Base-by-base conservation (phyloP, 2,329 filamentous ascomycete species). In the Exophiala sideris region DNA sequence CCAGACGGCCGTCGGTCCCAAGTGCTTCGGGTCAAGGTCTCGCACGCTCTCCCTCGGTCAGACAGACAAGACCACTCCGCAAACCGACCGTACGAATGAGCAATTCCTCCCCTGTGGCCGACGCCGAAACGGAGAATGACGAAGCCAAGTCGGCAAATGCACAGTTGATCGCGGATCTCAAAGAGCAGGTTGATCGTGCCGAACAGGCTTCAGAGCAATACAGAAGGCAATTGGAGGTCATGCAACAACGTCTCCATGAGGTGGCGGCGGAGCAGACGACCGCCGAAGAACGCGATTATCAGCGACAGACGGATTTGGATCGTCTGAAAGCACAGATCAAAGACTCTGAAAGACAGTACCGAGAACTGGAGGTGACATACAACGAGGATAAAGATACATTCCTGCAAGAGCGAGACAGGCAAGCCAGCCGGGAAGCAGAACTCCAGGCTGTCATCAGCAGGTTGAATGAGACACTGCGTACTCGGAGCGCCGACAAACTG, bases 291-390 rank as follows among this genome's bases (percentile, higher is more conserved):
- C 85, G 84, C 60, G 79, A 88, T 42, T 91, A 96, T 69, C 91
- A 96, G 71, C 85, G 84, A 66, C 91, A 94, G 58, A 89, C 92
- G 70, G 85, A 86, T 66, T 82, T 92, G 54, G 91, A 96, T 71
- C 77, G 81, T 6, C 78, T 97, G 50, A 84, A 85, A 66, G 91
- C 89, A 65, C 89, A 95, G 66, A 91, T 94, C 74, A 84, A 89
- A 64, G 91, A 97, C 63, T 80, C 86, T 51, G 83, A 86, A 29
- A 83, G 91, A 60, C 87, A 95, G 71, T 88, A 89, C 67, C 84
- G 92, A 60, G 94, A 99, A 70, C 85, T 96, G 75, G 91, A 96
- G 71, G 85, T 86, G 60, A 91, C 95, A 61, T 95, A 96, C 70
- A 92, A 97, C 71, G 85, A 88, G 41, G 94, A 99, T 73, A 84